phyloP scores from a whole-genome alignment of 1,139 yeast species.

The Dujonia santamariae region DNA sequence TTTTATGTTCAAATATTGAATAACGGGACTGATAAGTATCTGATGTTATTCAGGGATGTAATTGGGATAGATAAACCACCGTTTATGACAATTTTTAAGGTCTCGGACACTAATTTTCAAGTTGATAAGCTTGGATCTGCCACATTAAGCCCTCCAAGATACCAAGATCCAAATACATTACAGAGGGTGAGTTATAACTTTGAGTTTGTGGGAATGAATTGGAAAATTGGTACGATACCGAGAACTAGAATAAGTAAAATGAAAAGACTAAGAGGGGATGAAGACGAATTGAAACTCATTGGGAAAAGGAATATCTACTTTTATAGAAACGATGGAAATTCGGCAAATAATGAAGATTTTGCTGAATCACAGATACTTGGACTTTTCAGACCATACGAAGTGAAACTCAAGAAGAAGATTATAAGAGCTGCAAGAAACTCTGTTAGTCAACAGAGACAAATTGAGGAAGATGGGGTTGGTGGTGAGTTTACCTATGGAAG shows the following conservation, averaged over 20 bases:
- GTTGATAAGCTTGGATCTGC: slow-evolving; percentile 3
- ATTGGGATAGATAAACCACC: slow-evolving; percentile 24
- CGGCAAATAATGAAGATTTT: no score
- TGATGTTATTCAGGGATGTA: slow-evolving; percentile 31
- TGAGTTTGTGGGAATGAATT: slow-evolving; percentile 25
- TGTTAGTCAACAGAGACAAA: not conserved
- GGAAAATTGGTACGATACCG: slow-evolving; percentile 50
- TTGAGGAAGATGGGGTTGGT: slow-evolving; percentile 22
- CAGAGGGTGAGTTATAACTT: slow-evolving; percentile 26
- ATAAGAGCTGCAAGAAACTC: slow-evolving; percentile 16
- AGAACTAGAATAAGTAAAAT: slow-evolving; percentile 23
- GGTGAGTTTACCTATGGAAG: no score
- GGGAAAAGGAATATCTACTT: slow-evolving; percentile 29
- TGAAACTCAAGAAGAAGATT: slow-evolving; percentile 39
- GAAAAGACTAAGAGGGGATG: slow-evolving; percentile 15
- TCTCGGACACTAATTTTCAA: not conserved
- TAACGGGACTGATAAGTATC: slow-evolving; percentile 20
- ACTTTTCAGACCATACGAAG: slow-evolving; percentile 53
- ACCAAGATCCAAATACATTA: slow-evolving; percentile 12
- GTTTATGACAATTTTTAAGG: slow-evolving; percentile 22
- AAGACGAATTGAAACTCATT: slow-evolving; percentile 22
- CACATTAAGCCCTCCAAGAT: not conserved
- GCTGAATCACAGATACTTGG: slow-evolving; percentile 44
- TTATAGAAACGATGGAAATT: slow-evolving; percentile 15
- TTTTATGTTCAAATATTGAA: slow-evolving; percentile 43